Percentiles rank a stretch among this genome's conserved stretches.
Evolutionary conservation across 768 basidiomycete genomes (phyloP).

Genomic region (Gymnopilus junonius): DNA sequence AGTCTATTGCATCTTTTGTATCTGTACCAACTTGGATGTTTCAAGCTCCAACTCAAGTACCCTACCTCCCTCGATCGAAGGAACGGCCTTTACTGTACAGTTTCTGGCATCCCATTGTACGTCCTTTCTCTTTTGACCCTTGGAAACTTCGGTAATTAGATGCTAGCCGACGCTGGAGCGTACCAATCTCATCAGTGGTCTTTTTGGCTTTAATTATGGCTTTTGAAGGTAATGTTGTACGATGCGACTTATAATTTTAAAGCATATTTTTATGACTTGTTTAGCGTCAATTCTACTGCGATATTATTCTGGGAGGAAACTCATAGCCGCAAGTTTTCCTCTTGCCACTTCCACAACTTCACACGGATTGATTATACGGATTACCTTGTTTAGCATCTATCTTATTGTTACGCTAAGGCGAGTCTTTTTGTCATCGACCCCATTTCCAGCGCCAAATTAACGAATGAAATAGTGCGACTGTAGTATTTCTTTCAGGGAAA

Average conservation of each 20-base stretch:
- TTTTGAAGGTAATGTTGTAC: conserved; percentile 48
- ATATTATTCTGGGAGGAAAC: conserved; percentile 44
- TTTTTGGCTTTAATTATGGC: conserved; percentile 41
- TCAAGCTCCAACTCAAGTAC: conserved; percentile 21
- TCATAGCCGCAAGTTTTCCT: conserved; percentile 44
- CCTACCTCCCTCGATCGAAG: conserved; percentile 29
- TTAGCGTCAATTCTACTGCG: conserved; percentile 46
- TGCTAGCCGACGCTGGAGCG: conserved; percentile 33
- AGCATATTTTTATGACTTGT: background rate
- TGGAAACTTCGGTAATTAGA: background rate
- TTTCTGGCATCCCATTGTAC: conserved; percentile 39
- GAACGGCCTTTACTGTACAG: conserved; percentile 57
- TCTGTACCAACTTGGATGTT: background rate
- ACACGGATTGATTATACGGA: conserved; percentile 39
- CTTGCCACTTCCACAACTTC: conserved; percentile 41
- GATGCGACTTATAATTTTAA: background rate
- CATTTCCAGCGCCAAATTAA: background rate
- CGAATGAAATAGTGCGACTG: conserved; percentile 34
- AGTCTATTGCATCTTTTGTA: background rate
- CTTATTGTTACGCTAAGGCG: conserved; percentile 48
- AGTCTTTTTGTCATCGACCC: conserved; percentile 12
- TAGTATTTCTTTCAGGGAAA: conserved; percentile 37
- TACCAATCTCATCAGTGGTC: conserved; percentile 49
- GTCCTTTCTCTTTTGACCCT: conserved; percentile 16
- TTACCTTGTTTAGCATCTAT: conserved; percentile 49